Conservation (phyloP, 768 basidiomycete species). For the Dentipellis fragilis region DNA sequence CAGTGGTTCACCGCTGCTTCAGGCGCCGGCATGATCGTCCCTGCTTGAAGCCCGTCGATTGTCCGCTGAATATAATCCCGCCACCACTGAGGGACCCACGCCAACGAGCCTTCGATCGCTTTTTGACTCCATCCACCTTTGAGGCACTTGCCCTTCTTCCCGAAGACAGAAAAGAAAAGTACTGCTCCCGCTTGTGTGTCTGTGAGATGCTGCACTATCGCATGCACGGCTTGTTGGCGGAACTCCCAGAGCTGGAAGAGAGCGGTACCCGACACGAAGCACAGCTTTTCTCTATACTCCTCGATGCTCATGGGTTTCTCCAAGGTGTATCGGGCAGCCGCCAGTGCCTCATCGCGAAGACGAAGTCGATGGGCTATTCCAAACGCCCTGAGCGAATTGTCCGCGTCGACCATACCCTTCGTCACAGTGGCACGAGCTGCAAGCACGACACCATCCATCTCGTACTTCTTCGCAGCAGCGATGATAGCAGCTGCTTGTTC, state of each 20-base stretch:
- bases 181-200: background rate
- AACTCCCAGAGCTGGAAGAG: background rate
- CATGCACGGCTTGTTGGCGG: background rate
- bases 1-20: background rate
- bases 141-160: background rate
- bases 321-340: slow-evolving; percentile 1
- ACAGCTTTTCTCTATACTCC: background rate
- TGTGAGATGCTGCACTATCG: background rate
- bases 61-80: background rate
- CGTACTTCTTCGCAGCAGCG: background rate
- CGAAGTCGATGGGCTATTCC: background rate
- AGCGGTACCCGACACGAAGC: background rate
- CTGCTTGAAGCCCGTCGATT: background rate
- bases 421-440: background rate
- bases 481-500: background rate
- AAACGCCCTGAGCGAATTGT: background rate
- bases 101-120: background rate
- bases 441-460: background rate
- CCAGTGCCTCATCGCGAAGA: background rate
- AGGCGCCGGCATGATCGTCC: background rate
- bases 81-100: background rate
- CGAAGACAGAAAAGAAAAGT: background rate
- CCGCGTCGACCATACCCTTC: background rate
- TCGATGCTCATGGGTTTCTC: slow-evolving; percentile 1
- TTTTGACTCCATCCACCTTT: background rate